These are phyloP conservation scores for Hsuehochloa calcarea DNA, from an alignment of 176 grass and related monocot genomes.

Conservation along the genomic window DNA sequence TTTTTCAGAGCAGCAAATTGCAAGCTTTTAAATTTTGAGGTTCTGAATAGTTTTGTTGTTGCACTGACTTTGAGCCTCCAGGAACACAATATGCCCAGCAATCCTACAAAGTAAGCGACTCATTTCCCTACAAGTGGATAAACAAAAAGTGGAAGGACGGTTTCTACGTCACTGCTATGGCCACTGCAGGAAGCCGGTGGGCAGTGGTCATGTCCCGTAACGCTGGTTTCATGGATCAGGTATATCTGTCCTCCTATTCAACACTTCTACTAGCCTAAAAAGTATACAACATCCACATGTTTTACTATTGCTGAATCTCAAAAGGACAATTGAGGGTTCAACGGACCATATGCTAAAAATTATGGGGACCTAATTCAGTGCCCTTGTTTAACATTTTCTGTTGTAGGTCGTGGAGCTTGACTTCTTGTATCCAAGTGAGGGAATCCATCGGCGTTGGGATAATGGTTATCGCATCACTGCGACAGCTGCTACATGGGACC, in stretches of 20 bases:
- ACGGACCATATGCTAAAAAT: background rate
- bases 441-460: constrained; percentile 91
- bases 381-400: constrained; percentile 16
- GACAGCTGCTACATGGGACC: constrained; percentile 81
- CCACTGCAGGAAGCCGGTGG: constrained; percentile 82
- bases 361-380: background rate
- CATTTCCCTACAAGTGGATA: constrained; percentile 98
- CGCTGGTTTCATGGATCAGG: constrained; percentile 86
- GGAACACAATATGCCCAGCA: constrained; percentile 89
- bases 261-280: background rate
- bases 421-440: constrained; percentile 95
- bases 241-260: constrained; percentile 8
- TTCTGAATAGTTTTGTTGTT: constrained; percentile 21
- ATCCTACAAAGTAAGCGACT: constrained; percentile 92
- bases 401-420: constrained; percentile 93
- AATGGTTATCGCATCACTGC: constrained; percentile 80
- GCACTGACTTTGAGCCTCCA: constrained; percentile 43
- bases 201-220: constrained; percentile 90
- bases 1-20: background rate
- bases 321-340: background rate
- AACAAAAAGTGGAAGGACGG: constrained; percentile 98
- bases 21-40: background rate
- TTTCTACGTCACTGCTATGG: constrained; percentile 89
- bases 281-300: background rate
- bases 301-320: constrained; percentile 11